A percentile compares a stretch with the other conserved stretches of the same genome.
phyloP scores from a whole-genome alignment of 495 filamentous ascomycete genomes.

The Filosporella fistucella region DNA sequence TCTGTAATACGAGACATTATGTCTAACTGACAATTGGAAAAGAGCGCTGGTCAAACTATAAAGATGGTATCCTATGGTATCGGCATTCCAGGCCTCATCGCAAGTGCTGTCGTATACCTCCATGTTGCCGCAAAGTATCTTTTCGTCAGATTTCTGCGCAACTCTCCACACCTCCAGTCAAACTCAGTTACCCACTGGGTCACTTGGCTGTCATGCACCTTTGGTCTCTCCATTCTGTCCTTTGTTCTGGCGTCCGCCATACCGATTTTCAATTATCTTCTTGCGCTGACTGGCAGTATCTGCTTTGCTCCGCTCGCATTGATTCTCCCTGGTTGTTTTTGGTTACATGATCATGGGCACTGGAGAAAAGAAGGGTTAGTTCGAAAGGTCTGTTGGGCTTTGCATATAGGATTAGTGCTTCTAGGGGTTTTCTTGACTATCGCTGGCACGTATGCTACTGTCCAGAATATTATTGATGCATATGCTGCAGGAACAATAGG shows the following conservation, averaged over 20 bases:
- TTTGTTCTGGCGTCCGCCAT: constrained; percentile 30
- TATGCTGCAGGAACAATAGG: background rate
- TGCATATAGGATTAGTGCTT: constrained; percentile 20
- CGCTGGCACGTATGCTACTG: constrained; percentile 29
- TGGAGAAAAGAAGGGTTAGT: constrained; percentile 25
- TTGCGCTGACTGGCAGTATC: constrained; percentile 3
- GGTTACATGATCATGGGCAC: constrained; percentile 37
- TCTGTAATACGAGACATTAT: background rate
- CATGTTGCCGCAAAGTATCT: constrained; percentile 30
- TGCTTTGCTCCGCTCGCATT: constrained; percentile 34
- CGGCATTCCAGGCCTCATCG: constrained; percentile 23
- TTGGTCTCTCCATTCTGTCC: constrained; percentile 10
- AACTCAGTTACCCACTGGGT: constrained; percentile 28
- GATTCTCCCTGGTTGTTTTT: constrained; percentile 36
- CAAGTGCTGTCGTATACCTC: background rate
- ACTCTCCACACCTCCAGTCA: constrained; percentile 26
- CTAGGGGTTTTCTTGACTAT: constrained; percentile 24
- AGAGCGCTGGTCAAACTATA: constrained; percentile 51
- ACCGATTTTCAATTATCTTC: constrained; percentile 25
- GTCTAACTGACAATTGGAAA: background rate
- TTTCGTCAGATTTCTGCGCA: constrained; percentile 29
- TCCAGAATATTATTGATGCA: background rate
- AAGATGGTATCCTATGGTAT: constrained; percentile 74
- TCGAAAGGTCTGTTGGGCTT: constrained; percentile 17
- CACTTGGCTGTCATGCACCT: constrained; percentile 27